A percentile compares a stretch with the other conserved stretches of the same genome.
phyloP scores from a whole-genome alignment of 1,139 yeast species.

The Suhomyces guaymorum region DNA sequence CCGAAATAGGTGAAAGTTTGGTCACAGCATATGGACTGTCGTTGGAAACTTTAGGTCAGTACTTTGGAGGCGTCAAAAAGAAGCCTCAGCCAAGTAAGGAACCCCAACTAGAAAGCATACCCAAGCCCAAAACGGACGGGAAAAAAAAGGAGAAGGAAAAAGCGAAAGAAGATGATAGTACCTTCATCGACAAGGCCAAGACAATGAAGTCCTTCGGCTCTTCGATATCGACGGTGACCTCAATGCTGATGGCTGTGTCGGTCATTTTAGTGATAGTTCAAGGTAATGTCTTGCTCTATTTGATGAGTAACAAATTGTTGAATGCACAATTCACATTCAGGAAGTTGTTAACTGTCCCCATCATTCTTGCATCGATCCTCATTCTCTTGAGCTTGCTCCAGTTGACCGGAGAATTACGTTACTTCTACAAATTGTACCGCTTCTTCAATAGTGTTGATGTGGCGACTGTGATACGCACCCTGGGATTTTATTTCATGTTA shows the following conservation, averaged over 20 bases:
- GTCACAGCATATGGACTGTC: conserved; percentile 10
- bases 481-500: conserved; percentile 9
- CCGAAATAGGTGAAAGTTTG: conserved; percentile 24
- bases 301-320: conserved; percentile 1
- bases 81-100: neutral
- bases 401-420: conserved; percentile 7
- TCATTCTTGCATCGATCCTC: conserved; percentile 5
- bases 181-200: conserved; percentile 7
- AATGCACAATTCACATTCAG: conserved; percentile 3
- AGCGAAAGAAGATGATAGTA: neutral
- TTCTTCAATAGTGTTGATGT: conserved; percentile 1
- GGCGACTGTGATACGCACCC: conserved; percentile 2
- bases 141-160: neutral
- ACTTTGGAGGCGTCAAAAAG: conserved; percentile 3
- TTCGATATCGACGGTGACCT: conserved; percentile 3
- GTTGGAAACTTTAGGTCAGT: conserved; percentile 5
- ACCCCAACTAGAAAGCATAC: neutral
- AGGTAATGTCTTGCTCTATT: conserved; percentile 5
- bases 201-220: conserved; percentile 3
- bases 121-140: neutral
- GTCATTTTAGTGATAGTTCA: conserved; percentile 5
- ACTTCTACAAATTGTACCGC: neutral
- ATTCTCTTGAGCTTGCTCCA: conserved; percentile 3
- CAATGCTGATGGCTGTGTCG: conserved; percentile 5
- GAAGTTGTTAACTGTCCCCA: conserved; percentile 5